Conservation (phyloP, 2,329 filamentous ascomycete species). For the Fusarium sp. region DNA sequence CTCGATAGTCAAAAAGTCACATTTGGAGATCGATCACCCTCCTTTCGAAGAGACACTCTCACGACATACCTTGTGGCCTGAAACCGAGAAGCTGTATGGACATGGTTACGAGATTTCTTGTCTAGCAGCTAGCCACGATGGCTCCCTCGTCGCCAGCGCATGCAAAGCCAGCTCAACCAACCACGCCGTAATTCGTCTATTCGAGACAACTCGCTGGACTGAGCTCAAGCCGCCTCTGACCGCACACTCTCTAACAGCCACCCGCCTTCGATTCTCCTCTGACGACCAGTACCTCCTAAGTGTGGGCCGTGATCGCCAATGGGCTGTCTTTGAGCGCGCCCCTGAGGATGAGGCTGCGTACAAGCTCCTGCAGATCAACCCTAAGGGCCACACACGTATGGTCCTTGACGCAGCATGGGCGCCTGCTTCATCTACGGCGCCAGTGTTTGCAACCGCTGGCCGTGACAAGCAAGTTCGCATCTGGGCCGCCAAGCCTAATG, state of each 20-base stretch:
- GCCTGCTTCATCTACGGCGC: conserved; percentile 58
- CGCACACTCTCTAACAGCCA: conserved; percentile 89
- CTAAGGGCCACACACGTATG: conserved; percentile 92
- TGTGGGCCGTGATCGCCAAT: conserved; percentile 91
- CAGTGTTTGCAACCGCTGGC: conserved; percentile 85
- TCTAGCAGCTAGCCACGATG: conserved; percentile 81
- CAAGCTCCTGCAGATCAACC: conserved; percentile 71
- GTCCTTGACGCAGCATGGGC: conserved; percentile 91
- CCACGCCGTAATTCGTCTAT: conserved; percentile 93
- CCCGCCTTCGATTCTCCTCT: conserved; percentile 80
- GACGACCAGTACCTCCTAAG: conserved; percentile 83
- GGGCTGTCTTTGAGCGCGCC: conserved; percentile 79
- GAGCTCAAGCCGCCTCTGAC: conserved; percentile 85
- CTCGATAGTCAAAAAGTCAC: conserved; percentile 67
- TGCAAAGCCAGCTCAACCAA: conserved; percentile 93
- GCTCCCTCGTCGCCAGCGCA: conserved; percentile 84
- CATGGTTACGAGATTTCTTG: conserved; percentile 97
- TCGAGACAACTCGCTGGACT: conserved; percentile 88
- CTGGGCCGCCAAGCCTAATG: conserved; percentile 62
- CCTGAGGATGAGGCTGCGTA: conserved; percentile 60
- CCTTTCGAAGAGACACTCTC: conserved; percentile 91
- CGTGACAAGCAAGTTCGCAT: conserved; percentile 87
- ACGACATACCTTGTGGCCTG: conserved; percentile 93
- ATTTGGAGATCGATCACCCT: conserved; percentile 76
- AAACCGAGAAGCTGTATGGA: conserved; percentile 95